These are phyloP conservation scores for Vaccinium corymbosum DNA, from an alignment of 148 eudicot species.

Conservation along the genomic window DNA sequence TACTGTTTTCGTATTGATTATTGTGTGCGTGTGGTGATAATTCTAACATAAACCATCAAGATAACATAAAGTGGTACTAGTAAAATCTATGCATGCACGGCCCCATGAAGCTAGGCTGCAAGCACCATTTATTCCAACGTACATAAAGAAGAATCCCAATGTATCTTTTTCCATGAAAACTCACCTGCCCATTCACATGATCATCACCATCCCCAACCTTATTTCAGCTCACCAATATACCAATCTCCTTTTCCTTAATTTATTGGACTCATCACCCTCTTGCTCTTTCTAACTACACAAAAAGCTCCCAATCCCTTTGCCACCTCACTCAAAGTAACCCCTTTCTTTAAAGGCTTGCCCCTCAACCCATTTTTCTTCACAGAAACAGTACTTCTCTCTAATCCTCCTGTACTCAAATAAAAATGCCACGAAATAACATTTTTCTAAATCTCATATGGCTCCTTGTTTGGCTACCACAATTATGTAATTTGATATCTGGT, in stretches of 20 bases:
- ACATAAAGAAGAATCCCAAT: not conserved
- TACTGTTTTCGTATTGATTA: no score
- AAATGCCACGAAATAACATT: not conserved
- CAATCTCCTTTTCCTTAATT: constrained; percentile 15
- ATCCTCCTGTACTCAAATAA: not conserved
- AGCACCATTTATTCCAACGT: not conserved
- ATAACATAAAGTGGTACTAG: not conserved
- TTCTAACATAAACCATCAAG: no score
- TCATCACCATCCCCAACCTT: not conserved
- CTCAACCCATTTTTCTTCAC: not conserved
- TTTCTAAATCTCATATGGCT: constrained; percentile 3
- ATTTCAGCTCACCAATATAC: not conserved
- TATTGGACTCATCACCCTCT: constrained; percentile 46
- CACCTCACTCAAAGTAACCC: not conserved
- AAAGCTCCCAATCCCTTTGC: not conserved
- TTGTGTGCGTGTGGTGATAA: no score
- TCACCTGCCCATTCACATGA: constrained; percentile 8
- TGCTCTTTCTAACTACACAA: constrained; percentile 17
- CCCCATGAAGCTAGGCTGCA: not conserved
- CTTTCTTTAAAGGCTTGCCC: constrained; percentile 3
- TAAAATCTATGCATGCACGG: not conserved
- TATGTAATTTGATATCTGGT: constrained; percentile 4
- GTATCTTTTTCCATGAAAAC: not conserved
- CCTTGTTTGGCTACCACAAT: not conserved
- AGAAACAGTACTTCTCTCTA: not conserved